Conservation (phyloP, 768 basidiomycete genomes). For the Peribolospora baueri region DNA sequence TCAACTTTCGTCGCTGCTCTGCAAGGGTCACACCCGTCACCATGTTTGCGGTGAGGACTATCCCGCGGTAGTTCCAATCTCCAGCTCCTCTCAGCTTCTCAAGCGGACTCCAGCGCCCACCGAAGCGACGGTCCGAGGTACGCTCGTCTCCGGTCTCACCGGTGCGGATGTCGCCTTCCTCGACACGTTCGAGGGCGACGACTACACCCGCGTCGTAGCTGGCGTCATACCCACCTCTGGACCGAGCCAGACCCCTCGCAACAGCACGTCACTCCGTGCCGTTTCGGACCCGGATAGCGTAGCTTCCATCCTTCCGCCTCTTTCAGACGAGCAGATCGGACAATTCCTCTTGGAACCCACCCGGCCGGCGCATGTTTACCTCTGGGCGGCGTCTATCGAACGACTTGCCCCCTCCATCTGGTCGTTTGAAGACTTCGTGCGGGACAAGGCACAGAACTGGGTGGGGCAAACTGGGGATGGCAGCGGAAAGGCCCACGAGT, state of each 20-base stretch:
- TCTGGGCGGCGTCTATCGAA: constrained; percentile 28
- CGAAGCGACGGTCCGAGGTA: constrained; percentile 51
- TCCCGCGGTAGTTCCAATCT: constrained; percentile 50
- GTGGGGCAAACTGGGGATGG: constrained; percentile 24
- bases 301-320: too few relatives aligned
- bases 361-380: constrained; percentile 40
- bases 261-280: not conserved
- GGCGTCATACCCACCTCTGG: not conserved
- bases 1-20: not conserved
- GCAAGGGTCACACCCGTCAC: constrained; percentile 55
- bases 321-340: too few relatives aligned
- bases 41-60: constrained; percentile 50
- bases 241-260: too few relatives aligned
- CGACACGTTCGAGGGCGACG: constrained; percentile 62
- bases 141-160: constrained; percentile 48
- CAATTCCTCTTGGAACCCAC: constrained; percentile 18
- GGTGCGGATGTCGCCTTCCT: constrained; percentile 37
- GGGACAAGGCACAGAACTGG: constrained; percentile 57
- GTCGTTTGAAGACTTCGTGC: constrained; percentile 60
- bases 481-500: constrained; percentile 20
- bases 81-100: constrained; percentile 28
- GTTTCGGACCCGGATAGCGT: constrained; percentile 3
- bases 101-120: constrained; percentile 29
- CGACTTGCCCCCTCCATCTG: constrained; percentile 39
- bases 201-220: not conserved